These are phyloP conservation scores for Plasmodium gaboni DNA, from an alignment of 169 alveolate species.

Conservation along the genomic window DNA sequence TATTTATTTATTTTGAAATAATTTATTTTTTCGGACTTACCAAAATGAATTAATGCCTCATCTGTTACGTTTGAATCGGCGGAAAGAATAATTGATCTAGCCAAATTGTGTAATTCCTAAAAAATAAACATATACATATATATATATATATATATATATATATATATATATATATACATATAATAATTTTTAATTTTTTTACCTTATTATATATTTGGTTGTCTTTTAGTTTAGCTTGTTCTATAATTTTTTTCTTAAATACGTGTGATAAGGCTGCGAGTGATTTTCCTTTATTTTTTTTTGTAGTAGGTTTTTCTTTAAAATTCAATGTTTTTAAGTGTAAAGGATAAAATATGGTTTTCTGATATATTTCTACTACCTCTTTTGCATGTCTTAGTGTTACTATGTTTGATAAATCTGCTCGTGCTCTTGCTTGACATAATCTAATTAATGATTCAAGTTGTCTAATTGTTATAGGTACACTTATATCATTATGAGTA, in stretches of 20 bases:
- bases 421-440: conserved; percentile 94
- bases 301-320: conserved; percentile 14
- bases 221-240: conserved; percentile 11
- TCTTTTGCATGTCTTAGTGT: conserved; percentile 81
- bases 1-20: not conserved
- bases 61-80: conserved; percentile 66
- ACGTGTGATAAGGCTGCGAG: conserved; percentile 23
- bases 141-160: not conserved
- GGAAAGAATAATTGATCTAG: conserved; percentile 55
- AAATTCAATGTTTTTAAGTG: conserved; percentile 44
- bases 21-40: conserved; percentile 10
- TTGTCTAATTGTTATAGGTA: conserved; percentile 90
- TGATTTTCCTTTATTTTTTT: conserved; percentile 32
- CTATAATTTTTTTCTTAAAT: conserved; percentile 45
- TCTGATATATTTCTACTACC: conserved; percentile 80
- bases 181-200: not conserved
- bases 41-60: conserved; percentile 50
- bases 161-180: not conserved
- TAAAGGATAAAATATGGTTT: conserved; percentile 76
- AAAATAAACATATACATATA: not conserved
- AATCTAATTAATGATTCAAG: conserved; percentile 92
- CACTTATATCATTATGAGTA: conserved; percentile 73
- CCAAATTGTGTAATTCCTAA: conserved; percentile 55
- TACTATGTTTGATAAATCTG: conserved; percentile 78
- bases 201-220: conserved; percentile 65